These are phyloP conservation scores for Metarhizium robertsii DNA, from an alignment of 2,329 filamentous ascomycete genomes.

Conservation along the genomic window DNA sequence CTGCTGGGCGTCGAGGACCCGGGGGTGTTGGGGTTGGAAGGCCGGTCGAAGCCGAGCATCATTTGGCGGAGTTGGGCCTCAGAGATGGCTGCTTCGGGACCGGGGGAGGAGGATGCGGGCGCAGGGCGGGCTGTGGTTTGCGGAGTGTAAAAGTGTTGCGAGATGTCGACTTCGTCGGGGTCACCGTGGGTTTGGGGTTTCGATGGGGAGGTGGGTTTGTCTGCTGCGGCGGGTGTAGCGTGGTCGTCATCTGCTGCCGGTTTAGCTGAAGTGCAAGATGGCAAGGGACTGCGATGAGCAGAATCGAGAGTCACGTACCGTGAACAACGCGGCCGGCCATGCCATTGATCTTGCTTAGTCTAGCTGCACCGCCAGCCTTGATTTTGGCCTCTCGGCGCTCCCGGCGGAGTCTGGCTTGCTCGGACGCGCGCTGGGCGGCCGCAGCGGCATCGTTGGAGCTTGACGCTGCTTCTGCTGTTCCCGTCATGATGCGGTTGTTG, in stretches of 20 bases:
- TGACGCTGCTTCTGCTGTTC: constrained; percentile 16
- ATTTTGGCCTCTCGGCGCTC: constrained; percentile 75
- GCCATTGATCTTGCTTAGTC: constrained; percentile 67
- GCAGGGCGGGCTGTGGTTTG: constrained; percentile 23
- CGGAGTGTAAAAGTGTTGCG: constrained; percentile 60
- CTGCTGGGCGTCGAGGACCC: constrained; percentile 11
- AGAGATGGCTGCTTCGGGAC: constrained; percentile 28
- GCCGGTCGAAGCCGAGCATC: constrained; percentile 48
- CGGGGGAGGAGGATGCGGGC: constrained; percentile 8
- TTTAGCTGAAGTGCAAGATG: background rate
- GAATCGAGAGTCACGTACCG: constrained; percentile 14
- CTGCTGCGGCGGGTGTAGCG: background rate
- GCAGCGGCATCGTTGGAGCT: constrained; percentile 33
- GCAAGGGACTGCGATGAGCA: background rate
- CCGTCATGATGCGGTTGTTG: constrained; percentile 25
- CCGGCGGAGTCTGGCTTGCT: constrained; percentile 66
- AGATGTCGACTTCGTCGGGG: constrained; percentile 72
- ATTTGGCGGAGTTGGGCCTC: constrained; percentile 56
- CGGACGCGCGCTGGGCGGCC: constrained; percentile 40
- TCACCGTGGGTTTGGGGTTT: constrained; percentile 37
- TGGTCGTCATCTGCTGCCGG: constrained; percentile 2
- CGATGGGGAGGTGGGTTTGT: background rate
- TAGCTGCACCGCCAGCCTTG: constrained; percentile 56
- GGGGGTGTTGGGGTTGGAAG: constrained; percentile 14
- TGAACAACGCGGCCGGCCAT: constrained; percentile 38